Base-by-base conservation (phyloP, 805 yeast species). In the Starmerella stellata region DNA sequence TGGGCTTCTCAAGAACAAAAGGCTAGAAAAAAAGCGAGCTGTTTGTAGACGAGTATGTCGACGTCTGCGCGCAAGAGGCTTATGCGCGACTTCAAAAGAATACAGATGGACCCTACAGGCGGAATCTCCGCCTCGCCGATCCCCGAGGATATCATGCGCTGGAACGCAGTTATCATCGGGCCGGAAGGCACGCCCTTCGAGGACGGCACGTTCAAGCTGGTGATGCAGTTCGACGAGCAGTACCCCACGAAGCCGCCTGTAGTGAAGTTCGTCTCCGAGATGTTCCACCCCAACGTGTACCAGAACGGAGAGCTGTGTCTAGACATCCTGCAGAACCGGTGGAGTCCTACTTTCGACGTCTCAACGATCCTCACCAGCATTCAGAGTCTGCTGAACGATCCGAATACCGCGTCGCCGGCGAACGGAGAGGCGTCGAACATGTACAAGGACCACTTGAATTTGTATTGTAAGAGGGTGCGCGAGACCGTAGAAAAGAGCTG, bases 341-440 rank as follows among this genome's bases (percentile, higher is more conserved):
- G 98, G 98, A 78, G 93, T 20, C 98, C 98, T 11, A 90, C 98
- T 1, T 90, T 87, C 55, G 98, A 90, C 54, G 98, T 90, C 29
- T 83, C 94, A 9, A 82, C 94, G 11, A 87, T 90, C 40, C 66
- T 90, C 50, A 90, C 98, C 1, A 80, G 94, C 21, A 75, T 90
- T 42, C 98, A 90, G 42, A 55, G 64, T 44, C 67, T 90, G 45
- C 65, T 90, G 50, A 90, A 90, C 59, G 98, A 90, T 56, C 98
- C 98, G 15, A 90, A 90, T 56, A 92, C 85, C 35, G 75, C 85
- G 38, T 79, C 94, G 19, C 98, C 98, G 1, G 98, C 98, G 1
- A 90, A 90, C 52, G 96, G 81, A 5, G 98, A 90, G 59, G 96
- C 96, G 4, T 95, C 98, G 2, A 85, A 82, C 46, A 64, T 90